Conservation (phyloP, 805 yeast genomes). For the Metschnikowia lachancei region DNA sequence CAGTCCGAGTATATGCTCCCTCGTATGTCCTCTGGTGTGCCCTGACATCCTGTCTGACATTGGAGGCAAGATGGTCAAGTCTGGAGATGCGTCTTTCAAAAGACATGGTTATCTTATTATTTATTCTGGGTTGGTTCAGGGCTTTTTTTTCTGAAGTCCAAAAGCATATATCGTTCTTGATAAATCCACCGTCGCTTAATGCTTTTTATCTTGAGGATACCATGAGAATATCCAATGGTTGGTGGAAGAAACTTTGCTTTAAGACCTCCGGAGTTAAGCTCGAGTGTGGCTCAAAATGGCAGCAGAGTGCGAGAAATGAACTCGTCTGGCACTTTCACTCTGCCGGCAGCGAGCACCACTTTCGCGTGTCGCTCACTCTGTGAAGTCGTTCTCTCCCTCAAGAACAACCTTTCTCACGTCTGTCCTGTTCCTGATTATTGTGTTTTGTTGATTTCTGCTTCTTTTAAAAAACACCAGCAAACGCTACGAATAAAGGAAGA, state of each 20-base stretch:
- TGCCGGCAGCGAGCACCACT: not conserved
- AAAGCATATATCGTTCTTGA: too few species aligned
- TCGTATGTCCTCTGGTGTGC: conserved; percentile 84
- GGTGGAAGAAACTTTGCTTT: not conserved
- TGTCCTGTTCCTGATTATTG: too few species aligned
- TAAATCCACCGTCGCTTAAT: not conserved
- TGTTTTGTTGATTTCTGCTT: too few species aligned
- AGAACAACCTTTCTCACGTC: too few species aligned
- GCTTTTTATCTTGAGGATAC: not conserved
- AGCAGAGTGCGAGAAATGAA: not conserved
- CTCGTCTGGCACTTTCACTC: not conserved
- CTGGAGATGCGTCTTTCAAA: conserved; percentile 23
- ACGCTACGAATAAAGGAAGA: too few species aligned
- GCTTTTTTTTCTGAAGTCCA: too few species aligned
- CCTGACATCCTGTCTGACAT: conserved; percentile 48
- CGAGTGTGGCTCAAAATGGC: not conserved
- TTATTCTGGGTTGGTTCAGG: too few species aligned
- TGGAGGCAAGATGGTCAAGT: conserved; percentile 37
- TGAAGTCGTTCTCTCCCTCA: not conserved
- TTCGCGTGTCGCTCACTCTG: not conserved
- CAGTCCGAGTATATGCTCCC: conserved; percentile 76
- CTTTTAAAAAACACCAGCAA: too few species aligned
- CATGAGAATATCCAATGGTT: not conserved
- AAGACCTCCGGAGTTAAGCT: not conserved
- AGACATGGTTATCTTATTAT: too few species aligned